Conservation (phyloP, 2,329 filamentous ascomycete species). For the Metarhizium humberi region DNA sequence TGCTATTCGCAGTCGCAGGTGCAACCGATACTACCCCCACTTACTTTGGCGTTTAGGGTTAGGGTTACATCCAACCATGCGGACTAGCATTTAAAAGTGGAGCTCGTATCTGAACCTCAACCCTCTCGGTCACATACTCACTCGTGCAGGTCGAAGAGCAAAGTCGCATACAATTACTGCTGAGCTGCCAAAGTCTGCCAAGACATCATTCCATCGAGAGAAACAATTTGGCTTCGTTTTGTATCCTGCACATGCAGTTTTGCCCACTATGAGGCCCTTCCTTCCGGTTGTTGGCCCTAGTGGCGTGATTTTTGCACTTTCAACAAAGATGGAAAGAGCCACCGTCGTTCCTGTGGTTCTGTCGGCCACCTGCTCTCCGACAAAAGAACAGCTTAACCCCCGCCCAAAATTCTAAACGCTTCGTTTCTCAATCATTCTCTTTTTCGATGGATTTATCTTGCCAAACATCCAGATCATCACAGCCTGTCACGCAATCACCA, state of each 20-base stretch:
- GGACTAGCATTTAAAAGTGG: no score
- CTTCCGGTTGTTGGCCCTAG: background rate
- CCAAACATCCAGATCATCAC: no score
- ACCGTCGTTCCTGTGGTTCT: background rate
- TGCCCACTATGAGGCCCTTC: background rate
- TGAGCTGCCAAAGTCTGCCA: background rate
- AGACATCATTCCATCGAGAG: background rate
- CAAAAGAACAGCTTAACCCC: background rate
- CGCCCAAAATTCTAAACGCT: background rate
- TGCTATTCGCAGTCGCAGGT: no score
- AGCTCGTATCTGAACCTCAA: no score
- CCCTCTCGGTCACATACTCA: no score
- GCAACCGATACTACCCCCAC: no score
- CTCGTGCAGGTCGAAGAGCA: no score
- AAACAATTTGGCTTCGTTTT: background rate
- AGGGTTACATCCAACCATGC: no score
- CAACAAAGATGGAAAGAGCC: background rate
- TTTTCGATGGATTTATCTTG: no score
- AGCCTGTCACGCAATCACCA: background rate
- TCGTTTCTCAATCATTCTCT: background rate
- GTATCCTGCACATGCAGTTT: background rate
- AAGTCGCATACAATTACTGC: no score
- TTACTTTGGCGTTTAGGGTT: no score
- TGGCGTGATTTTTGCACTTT: background rate
- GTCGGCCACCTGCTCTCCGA: background rate